Conservation (phyloP, 306 rosid genomes). For the Quercus alba region DNA sequence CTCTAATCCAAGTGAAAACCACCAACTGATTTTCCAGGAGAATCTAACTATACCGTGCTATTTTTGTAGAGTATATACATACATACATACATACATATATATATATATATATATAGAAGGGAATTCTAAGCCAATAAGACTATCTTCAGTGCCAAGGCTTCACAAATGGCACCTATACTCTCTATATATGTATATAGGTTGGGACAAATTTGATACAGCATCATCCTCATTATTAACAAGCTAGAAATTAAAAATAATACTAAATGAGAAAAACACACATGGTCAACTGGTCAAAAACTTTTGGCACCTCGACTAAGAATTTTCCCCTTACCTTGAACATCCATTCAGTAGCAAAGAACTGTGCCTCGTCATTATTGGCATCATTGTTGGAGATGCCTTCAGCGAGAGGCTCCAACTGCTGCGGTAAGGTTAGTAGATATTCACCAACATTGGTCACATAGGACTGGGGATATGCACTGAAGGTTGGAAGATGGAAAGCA, state of each 20-base stretch:
- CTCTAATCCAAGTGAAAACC: neutral
- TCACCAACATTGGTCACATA: slow-evolving; percentile 90
- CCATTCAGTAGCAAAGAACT: slow-evolving; percentile 99
- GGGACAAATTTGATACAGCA: slow-evolving; percentile 13
- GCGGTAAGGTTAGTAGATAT: slow-evolving; percentile 95
- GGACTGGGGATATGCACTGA: slow-evolving; percentile 91
- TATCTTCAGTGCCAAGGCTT: neutral
- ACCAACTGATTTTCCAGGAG: neutral
- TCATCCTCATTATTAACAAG: slow-evolving; percentile 7
- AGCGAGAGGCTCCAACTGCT: slow-evolving; percentile 97
- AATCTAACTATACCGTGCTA: neutral
- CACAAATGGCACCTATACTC: neutral
- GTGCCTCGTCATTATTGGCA: slow-evolving; percentile 79
- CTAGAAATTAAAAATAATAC: slow-evolving; percentile 13
- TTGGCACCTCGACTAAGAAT: neutral
- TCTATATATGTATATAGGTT: neutral
- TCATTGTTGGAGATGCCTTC: slow-evolving; percentile 88
- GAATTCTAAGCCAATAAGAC: slow-evolving; percentile 3
- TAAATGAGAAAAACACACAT: neutral
- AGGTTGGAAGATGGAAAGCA: slow-evolving; percentile 82
- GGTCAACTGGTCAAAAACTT: slow-evolving; percentile 4
- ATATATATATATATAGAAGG: neutral
- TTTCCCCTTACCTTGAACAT: slow-evolving; percentile 80
- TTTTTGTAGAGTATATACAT: neutral
- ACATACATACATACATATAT: too few relatives aligned